Conservation (phyloP, 768 basidiomycete species). For the Naematelia aurantialba region DNA sequence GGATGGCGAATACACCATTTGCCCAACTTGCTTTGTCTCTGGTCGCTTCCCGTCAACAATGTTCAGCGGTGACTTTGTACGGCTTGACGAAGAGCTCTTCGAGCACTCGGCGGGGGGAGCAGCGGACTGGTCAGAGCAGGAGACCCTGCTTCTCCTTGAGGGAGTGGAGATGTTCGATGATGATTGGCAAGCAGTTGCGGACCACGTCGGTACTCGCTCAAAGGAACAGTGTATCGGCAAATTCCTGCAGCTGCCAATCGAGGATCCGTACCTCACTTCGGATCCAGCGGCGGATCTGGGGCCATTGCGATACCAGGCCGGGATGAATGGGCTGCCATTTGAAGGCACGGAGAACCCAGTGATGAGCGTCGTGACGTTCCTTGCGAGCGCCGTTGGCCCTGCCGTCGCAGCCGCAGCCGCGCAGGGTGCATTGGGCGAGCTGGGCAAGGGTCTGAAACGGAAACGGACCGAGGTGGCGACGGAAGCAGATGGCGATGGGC, state of each 20-base stretch:
- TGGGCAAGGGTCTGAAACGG: conserved; percentile 61
- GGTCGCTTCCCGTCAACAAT: conserved; percentile 94
- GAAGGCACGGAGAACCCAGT: conserved; percentile 95
- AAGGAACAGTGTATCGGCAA: conserved; percentile 93
- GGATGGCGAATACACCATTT: conserved; percentile 84
- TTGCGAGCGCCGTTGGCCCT: conserved; percentile 79
- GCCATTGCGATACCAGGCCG: conserved; percentile 42
- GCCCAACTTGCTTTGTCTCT: conserved; percentile 86
- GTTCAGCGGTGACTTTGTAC: conserved; percentile 94
- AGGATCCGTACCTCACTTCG: conserved; percentile 80
- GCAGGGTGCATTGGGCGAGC: conserved; percentile 76
- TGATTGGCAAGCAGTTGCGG: conserved; percentile 88
- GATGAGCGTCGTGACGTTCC: conserved; percentile 96
- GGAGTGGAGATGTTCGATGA: conserved; percentile 98
- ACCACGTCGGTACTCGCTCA: conserved; percentile 85
- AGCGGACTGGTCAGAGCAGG: conserved; percentile 84
- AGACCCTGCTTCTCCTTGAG: conserved; percentile 82
- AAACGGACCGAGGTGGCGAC: conserved; percentile 34
- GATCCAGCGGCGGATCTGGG: conserved; percentile 43
- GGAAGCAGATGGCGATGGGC: conserved; percentile 18
- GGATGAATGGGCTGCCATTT: conserved; percentile 67
- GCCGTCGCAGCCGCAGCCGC: conserved; percentile 91
- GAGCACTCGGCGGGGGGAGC: conserved; percentile 48
- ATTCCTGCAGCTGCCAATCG: conserved; percentile 93
- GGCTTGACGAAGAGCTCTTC: conserved; percentile 49